Base-by-base conservation (phyloP, 176 grass and related monocot species). In the Ampelocalamus luodianensis region DNA sequence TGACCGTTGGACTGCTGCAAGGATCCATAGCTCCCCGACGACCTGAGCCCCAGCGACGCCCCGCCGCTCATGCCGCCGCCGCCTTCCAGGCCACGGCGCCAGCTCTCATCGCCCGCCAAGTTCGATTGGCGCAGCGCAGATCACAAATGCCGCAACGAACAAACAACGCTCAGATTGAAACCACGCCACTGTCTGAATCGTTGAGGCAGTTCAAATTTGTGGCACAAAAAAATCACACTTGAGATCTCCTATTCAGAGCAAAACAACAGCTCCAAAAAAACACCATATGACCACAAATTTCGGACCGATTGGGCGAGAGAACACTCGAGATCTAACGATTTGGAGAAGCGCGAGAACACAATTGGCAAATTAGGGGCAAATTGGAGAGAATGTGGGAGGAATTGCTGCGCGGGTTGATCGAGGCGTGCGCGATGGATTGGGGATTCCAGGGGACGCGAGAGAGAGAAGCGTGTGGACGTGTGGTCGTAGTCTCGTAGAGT, bases 21-120 rank as follows among this genome's bases (percentile, higher is more conserved):
- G 79, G 96, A 98, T 81, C 93, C 96, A 88, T 95, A 91, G 90
- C 93, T 98, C 84, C 84, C 91, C 24, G 93, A 93, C 27, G 92
- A 81, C 88, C 96, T 92, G 76, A 98, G 76, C 53, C 96, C 96
- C 87, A 98, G 88, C 89, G 96, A 92, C 86, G 80, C 82, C 65
- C 38, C 90, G 74, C 90, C 82, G 81, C 59, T 94, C 93, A 94
- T 94, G 73, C 80, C 85, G 85, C 89, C 89, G 82, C 84, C 85
- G 74, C 79, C 73, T 50, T 60, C 36, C 40, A 6, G 50, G 39
- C 71, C 70, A 54, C 80, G 60, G 85, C 85, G 85, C 89, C 83
- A 78, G 78, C 78, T 68, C 83, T 85, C 74, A 69, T 85, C 83
- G 46, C 50, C 74, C 64, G 20, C 75, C 75, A 43, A 59, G n/a